phyloP scores from a whole-genome alignment of 2,329 filamentous ascomycete genomes.

The Sclerotiophoma versabilis region DNA sequence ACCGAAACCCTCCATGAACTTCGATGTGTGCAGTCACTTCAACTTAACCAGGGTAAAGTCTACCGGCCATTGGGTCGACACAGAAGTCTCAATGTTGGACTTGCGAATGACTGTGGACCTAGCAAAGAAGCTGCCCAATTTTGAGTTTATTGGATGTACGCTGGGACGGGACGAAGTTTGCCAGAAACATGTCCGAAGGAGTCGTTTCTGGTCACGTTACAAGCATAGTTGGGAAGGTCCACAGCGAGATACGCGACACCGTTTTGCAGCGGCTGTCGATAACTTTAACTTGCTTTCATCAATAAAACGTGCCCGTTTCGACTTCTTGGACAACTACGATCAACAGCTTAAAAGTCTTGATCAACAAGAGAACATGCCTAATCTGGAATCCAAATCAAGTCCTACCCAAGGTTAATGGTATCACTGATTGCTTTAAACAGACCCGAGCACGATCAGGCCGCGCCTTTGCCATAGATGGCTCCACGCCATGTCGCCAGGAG shows the following conservation, averaged over 20 bases:
- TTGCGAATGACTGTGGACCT: background rate
- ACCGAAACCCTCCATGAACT: background rate
- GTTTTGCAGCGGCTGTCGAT: background rate
- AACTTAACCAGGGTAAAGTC: background rate
- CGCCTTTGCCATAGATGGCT: too few species aligned
- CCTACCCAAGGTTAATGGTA: too few species aligned
- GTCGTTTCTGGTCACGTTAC: background rate
- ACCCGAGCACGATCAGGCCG: background rate
- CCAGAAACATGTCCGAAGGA: background rate
- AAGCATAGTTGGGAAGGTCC: background rate
- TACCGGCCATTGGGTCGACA: background rate
- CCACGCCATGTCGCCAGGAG: too few species aligned
- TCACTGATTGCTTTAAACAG: too few species aligned
- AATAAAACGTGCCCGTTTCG: background rate
- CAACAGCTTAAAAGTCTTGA: background rate
- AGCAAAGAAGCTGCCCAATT: background rate
- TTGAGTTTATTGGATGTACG: background rate
- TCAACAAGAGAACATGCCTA: background rate
- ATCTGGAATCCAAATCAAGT: too few species aligned
- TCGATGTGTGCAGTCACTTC: background rate
- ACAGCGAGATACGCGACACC: background rate
- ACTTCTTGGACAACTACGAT: background rate
- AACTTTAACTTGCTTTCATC: too few species aligned
- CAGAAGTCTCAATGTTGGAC: background rate
- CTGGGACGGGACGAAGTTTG: background rate